phyloP scores from a whole-genome alignment of 2,329 filamentous ascomycete species.

The Aspergillus fijiensis region DNA sequence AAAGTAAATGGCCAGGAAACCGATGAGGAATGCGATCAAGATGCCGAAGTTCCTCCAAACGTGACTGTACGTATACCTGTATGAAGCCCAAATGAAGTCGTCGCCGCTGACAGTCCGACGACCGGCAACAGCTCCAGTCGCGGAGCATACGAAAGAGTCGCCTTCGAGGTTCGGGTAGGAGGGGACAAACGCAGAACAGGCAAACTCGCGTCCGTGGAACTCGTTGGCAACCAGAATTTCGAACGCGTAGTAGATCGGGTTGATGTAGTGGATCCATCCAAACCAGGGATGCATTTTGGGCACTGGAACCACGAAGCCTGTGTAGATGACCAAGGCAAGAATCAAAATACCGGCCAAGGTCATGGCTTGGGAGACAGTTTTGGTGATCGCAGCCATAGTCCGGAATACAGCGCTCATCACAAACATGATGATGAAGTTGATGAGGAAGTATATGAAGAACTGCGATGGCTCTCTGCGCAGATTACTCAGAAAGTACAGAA shows the following conservation, averaged over 20 bases:
- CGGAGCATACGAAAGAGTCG: slow-evolving; percentile 54
- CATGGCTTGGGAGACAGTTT: slow-evolving; percentile 61
- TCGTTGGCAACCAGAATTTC: slow-evolving; percentile 82
- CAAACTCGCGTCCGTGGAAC: slow-evolving; percentile 65
- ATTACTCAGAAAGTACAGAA: slow-evolving; percentile 83
- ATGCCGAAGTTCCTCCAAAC: slow-evolving; percentile 71
- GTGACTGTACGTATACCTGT: slow-evolving; percentile 58
- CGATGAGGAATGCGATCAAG: slow-evolving; percentile 60
- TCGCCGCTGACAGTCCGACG: slow-evolving; percentile 57
- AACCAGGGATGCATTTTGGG: slow-evolving; percentile 72
- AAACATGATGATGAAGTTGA: slow-evolving; percentile 70
- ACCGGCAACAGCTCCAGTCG: slow-evolving; percentile 58
- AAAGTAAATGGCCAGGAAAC: slow-evolving; percentile 62
- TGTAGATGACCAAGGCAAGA: slow-evolving; percentile 46
- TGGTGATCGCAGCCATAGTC: slow-evolving; percentile 70
- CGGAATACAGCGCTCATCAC: slow-evolving; percentile 84
- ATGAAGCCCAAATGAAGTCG: slow-evolving; percentile 54
- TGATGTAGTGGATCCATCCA: slow-evolving; percentile 75
- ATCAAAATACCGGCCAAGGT: slow-evolving; percentile 53
- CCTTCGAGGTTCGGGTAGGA: slow-evolving; percentile 40
- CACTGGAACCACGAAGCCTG: slow-evolving; percentile 47
- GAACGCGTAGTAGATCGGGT: slow-evolving; percentile 77
- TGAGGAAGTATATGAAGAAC: slow-evolving; percentile 84
- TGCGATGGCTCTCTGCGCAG: slow-evolving; percentile 68
- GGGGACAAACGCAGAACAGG: slow-evolving; percentile 49